Evolutionary conservation across 2,329 filamentous ascomycete genomes (phyloP).

Genomic region (Dryadomyces quercus-mongolicae): DNA sequence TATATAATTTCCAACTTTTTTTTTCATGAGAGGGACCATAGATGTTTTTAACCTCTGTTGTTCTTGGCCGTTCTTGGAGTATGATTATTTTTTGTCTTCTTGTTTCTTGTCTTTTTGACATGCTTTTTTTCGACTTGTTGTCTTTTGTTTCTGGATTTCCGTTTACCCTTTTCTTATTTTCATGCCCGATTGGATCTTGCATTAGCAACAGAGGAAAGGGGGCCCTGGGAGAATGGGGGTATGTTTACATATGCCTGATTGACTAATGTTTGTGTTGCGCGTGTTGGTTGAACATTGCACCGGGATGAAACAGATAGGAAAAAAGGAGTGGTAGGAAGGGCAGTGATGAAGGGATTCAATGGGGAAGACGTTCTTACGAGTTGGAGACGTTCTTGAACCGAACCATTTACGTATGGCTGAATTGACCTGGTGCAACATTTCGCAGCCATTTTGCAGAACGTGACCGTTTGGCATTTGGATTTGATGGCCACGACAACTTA

Average conservation of each 20-base stretch:
- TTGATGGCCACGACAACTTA: too few relatives aligned
- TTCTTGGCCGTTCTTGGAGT: slow-evolving; percentile 1
- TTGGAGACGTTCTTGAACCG: not conserved
- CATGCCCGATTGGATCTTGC: not conserved
- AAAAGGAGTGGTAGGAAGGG: not conserved
- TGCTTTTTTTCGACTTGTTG: not conserved
- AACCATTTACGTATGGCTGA: not conserved
- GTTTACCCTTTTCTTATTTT: not conserved
- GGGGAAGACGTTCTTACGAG: not conserved
- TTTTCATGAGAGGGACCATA: not conserved
- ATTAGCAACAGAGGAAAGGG: not conserved
- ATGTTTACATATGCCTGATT: not conserved
- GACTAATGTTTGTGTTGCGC: not conserved
- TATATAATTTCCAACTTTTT: not conserved
- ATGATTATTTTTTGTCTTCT: not conserved
- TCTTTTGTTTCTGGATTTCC: not conserved
- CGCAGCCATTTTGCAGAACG: too few relatives aligned
- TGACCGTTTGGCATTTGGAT: too few relatives aligned
- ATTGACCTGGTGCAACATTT: not conserved
- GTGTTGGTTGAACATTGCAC: not conserved
- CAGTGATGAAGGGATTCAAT: not conserved
- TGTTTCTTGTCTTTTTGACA: slow-evolving; percentile 1
- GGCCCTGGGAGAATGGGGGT: not conserved
- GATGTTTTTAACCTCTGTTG: not conserved
- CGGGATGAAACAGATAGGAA: not conserved